Evolutionary conservation across 345 rosid species (phyloP), one percentile per base, ranked within the genome.

Genomic region (Trapa bicornis): DNA sequence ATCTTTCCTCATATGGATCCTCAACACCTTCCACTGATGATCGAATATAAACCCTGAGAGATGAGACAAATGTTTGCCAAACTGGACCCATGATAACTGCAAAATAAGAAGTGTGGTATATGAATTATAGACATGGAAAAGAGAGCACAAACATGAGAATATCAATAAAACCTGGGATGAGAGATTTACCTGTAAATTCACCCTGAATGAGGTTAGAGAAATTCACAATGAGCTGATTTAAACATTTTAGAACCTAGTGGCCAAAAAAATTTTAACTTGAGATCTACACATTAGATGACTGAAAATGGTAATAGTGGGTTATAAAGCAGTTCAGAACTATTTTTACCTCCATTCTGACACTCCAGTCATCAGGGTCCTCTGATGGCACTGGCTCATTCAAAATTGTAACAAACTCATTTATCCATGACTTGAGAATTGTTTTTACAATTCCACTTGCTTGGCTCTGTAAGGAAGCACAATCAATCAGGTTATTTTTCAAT

Each of bases 341-440:
- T 58, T 77, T 60, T 76, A 92, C 98, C 96, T 89, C 98, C 92
- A 82, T 85, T 84, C 92, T 88, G 74, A 88, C 52, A 76, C 85
- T 80, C 98, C 98, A 92, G 74, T 92, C 96, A 78, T 92, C 90
- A 52, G 97, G 96, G 83, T 92, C 94, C 81, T 89, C 97, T 65
- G 79, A 75, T 67, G 86, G 86, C 70, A 89, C 78, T 32, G 98
- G 96, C 73, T 78, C 82, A 72, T 78, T 80, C 74, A 93, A 75
- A 77, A 87, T 84, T 52, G 78, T 71, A 74, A 86, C 74, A 71
- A 86, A 89, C 74, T 81, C 85, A 67, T 80, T 85, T 85, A 88
- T 79, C 98, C 93, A 93, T 61, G 80, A 77, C 71, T 86, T 83
- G 61, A 86, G 79, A 82, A 88, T 76, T 57, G 93, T 83, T 39